A percentile compares a stretch with the other conserved stretches of the same genome.
Evolutionary conservation across 2,329 filamentous ascomycete genomes (phyloP).

Genomic region (Aspergillus pseudoterreus): DNA sequence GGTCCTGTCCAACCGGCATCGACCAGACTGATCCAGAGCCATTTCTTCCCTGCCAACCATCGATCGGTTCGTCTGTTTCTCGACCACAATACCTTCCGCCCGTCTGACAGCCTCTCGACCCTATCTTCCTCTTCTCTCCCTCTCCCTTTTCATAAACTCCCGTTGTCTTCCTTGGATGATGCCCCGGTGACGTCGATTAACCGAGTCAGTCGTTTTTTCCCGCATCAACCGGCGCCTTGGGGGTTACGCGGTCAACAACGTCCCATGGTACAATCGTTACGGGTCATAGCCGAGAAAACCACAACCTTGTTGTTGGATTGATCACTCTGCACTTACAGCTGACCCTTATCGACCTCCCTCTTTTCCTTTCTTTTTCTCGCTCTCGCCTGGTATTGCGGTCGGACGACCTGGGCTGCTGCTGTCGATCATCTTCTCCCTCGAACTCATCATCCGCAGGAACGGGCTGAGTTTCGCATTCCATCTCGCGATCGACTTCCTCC

Average conservation of each 20-base stretch:
- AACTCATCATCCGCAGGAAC: conserved; percentile 5
- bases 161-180: background rate
- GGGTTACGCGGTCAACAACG: conserved; percentile 17
- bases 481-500: too few relatives aligned
- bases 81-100: background rate
- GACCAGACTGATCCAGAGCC: too few relatives aligned
- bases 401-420: background rate
- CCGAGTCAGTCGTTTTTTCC: conserved; percentile 3
- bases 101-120: background rate
- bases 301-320: conserved; percentile 3
- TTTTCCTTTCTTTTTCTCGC: background rate
- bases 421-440: conserved; percentile 1
- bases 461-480: background rate
- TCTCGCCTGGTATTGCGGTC: background rate
- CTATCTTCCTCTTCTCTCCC: background rate
- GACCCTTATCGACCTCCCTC: background rate
- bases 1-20: too few relatives aligned
- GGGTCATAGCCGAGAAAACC: conserved; percentile 13
- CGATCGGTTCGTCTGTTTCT: background rate
- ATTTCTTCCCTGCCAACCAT: background rate
- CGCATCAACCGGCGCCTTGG: conserved; percentile 8
- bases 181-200: background rate
- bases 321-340: background rate
- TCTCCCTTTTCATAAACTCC: background rate
- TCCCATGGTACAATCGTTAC: conserved; percentile 22